Percentiles rank a stretch among this genome's conserved stretches.
Conservation (phyloP, 2,329 filamentous ascomycete genomes). For the Catunica adiposa region DNA sequence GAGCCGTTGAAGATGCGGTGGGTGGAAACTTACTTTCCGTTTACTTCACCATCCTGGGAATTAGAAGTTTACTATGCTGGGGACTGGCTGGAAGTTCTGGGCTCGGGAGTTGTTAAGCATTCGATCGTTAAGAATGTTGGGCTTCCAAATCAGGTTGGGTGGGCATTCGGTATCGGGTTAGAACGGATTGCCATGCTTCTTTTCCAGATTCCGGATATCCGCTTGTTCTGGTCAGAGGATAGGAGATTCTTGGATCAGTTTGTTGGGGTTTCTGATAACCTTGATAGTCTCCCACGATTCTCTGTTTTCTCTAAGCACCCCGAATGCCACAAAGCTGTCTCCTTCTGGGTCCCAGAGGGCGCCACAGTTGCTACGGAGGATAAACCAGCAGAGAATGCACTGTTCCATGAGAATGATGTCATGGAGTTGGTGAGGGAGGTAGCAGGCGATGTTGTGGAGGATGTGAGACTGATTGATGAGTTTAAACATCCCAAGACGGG, state of each 20-base stretch:
- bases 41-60: slow-evolving; percentile 91
- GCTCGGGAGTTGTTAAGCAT: slow-evolving; percentile 82
- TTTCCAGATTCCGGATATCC: slow-evolving; percentile 90
- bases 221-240: slow-evolving; percentile 88
- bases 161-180: slow-evolving; percentile 89
- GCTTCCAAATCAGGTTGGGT: slow-evolving; percentile 60
- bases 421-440: slow-evolving; percentile 87
- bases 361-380: slow-evolving; percentile 12
- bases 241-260: slow-evolving; percentile 79
- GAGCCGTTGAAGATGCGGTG: slow-evolving; percentile 77
- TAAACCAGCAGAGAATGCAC: slow-evolving; percentile 31
- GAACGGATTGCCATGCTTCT: slow-evolving; percentile 96
- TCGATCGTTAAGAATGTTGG: slow-evolving; percentile 62
- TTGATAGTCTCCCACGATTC: slow-evolving; percentile 43
- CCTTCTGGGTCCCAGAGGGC: slow-evolving; percentile 60
- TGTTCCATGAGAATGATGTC: slow-evolving; percentile 85
- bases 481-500: slow-evolving; percentile 79
- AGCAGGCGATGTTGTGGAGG: slow-evolving; percentile 71
- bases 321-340: slow-evolving; percentile 76
- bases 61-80: slow-evolving; percentile 88
- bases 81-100: slow-evolving; percentile 89
- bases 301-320: slow-evolving; percentile 84
- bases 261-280: slow-evolving; percentile 37
- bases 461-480: slow-evolving; percentile 68
- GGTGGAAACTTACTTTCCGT: slow-evolving; percentile 96